Conservation (phyloP, 2,329 filamentous ascomycete genomes). For the Pseudogymnoascus sp. region DNA sequence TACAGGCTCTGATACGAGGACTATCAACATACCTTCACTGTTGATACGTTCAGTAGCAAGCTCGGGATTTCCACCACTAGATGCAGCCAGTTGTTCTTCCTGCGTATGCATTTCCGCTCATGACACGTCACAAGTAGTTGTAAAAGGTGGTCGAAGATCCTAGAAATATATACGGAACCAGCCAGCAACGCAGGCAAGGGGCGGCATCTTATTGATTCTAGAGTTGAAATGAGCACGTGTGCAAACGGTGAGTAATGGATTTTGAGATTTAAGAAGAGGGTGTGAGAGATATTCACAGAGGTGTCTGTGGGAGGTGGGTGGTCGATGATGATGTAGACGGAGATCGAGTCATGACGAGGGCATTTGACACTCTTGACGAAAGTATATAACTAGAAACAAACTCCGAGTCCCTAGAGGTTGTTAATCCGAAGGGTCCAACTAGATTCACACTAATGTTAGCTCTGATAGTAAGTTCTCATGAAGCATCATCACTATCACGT, state of each 20-base stretch:
- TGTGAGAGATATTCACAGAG: not conserved
- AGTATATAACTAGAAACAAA: not conserved
- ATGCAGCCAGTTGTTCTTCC: not conserved
- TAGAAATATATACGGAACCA: conserved; percentile 8
- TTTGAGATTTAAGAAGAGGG: not conserved
- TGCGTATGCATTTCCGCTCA: not conserved
- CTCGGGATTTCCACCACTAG: not conserved
- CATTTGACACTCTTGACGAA: not conserved
- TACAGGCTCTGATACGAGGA: not conserved
- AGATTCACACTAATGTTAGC: not conserved
- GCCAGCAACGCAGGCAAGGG: not conserved
- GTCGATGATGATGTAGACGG: not conserved
- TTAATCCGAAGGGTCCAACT: not conserved
- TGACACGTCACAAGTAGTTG: not conserved
- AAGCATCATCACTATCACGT: conserved; percentile 6
- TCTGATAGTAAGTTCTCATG: not conserved
- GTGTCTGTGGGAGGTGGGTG: not conserved
- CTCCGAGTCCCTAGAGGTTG: not conserved
- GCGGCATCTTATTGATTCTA: not conserved
- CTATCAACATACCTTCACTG: not conserved
- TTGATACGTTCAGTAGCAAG: not conserved
- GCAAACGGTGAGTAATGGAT: conserved; percentile 2
- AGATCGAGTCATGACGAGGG: not conserved
- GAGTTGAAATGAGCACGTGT: not conserved
- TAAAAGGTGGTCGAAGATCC: too few relatives aligned